Evolutionary conservation across 2,329 filamentous ascomycete genomes (phyloP), one percentile per base, ranked within the genome.

Genomic region (Exophiala mesophila): DNA sequence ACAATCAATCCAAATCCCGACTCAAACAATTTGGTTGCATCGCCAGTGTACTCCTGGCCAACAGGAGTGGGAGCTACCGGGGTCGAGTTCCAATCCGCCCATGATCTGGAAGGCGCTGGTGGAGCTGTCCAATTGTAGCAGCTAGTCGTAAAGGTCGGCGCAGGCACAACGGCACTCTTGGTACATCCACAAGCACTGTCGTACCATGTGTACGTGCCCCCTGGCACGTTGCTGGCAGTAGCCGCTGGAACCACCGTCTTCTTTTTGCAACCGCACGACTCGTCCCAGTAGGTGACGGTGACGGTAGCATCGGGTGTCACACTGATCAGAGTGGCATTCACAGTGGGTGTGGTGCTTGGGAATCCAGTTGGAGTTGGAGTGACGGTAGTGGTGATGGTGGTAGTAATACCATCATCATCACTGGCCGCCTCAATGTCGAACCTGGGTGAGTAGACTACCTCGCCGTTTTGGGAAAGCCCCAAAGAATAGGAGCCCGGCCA

Each of bases 201-300:
- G 16, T 38, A 53, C 50, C 50, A 53, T 19, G 45, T 49, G 23
- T 52, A 52, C 32, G 39, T 36, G 12, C 41, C 45, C 15, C 45
- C 45, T 10, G 41, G 32, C 6, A 42, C 19, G 4, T 37, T 37
- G 23, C 37, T 41, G 24, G 21, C 41, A 31, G 47, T 42, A 10
- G 47, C 36, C 10, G 45, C 37, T 9, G 44, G 39, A 9, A 50
- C 30, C 17, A 38, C 40, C 2, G 47, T 41, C 3, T 41, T 52
- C 36, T 50, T 52, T 8, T 36, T 39, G 45, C 52, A 54, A 16
- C 46, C 44, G 33, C 52, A 55, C 6, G 41, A 42, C 3, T 40
- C 21, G n/a, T 50, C 50, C 36, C 38, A 47, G 29, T 49, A 50
- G 9, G 49, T 52, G 28, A 53, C 43, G 36, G 50, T 55, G 9